These are phyloP conservation scores for Fusarium bactridioides DNA, from an alignment of 2,329 filamentous ascomycete genomes.

Conservation along the genomic window DNA sequence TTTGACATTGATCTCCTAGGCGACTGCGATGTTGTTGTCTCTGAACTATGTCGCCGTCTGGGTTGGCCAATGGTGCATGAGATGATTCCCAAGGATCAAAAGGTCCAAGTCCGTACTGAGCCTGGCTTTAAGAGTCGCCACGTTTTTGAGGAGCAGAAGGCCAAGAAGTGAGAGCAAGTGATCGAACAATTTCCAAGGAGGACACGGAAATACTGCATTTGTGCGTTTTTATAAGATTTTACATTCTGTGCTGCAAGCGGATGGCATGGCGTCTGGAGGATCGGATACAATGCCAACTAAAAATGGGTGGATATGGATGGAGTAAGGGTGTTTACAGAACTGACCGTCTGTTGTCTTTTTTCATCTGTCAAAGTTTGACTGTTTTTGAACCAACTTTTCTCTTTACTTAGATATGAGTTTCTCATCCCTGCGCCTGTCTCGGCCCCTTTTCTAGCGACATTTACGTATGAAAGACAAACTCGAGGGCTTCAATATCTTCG, in stretches of 20 bases:
- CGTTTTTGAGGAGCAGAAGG: conserved; percentile 43
- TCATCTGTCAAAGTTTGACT: not conserved
- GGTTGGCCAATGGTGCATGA: conserved; percentile 84
- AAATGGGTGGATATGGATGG: conserved; percentile 29
- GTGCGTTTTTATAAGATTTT: not conserved
- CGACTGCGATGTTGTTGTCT: conserved; percentile 89
- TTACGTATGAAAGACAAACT: not conserved
- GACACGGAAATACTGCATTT: not conserved
- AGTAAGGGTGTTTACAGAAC: conserved; percentile 19
- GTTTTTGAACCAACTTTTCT: not conserved
- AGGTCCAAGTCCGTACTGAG: conserved; percentile 61
- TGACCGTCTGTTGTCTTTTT: not conserved
- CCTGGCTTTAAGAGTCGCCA: conserved; percentile 49
- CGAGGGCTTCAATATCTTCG: conserved; percentile 2
- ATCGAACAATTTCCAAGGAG: not conserved
- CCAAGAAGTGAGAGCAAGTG: not conserved
- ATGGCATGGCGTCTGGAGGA: conserved; percentile 36
- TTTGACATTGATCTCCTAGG: conserved; percentile 98
- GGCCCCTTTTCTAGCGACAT: not conserved
- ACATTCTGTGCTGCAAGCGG: conserved; percentile 7
- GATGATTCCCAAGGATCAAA: conserved; percentile 77
- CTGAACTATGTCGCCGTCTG: conserved; percentile 82
- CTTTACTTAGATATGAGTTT: not conserved
- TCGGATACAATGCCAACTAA: conserved; percentile 17
- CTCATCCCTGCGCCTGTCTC: not conserved